Conservation (phyloP, 371 early-diverging fungal genomes). For the Mucor racemosus region DNA sequence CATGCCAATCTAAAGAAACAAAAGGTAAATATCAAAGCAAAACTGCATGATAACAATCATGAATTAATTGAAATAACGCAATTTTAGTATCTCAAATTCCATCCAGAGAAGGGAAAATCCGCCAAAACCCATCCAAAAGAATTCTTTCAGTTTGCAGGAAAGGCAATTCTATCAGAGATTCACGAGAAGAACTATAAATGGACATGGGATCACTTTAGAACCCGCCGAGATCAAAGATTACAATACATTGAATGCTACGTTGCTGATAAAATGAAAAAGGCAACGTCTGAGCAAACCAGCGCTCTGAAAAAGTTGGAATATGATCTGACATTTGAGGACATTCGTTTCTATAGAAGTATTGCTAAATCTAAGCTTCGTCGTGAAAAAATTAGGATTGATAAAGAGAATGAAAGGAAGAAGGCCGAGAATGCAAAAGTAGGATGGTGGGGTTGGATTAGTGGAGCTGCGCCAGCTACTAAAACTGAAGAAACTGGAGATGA, state of each 20-base stretch:
- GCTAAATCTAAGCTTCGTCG: slow-evolving; percentile 66
- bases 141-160: slow-evolving; percentile 80
- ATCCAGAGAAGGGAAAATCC: slow-evolving; percentile 68
- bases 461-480: slow-evolving; percentile 2
- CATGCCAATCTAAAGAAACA: slow-evolving; percentile 71
- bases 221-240: slow-evolving; percentile 72
- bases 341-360: slow-evolving; percentile 76
- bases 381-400: slow-evolving; percentile 54
- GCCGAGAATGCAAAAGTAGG: slow-evolving; percentile 41
- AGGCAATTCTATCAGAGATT: slow-evolving; percentile 74
- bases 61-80: background rate
- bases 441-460: slow-evolving; percentile 52
- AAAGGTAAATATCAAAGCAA: slow-evolving; percentile 50
- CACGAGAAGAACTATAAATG: slow-evolving; percentile 73
- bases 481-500: slow-evolving; percentile 8
- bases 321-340: slow-evolving; percentile 75
- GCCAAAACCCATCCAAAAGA: slow-evolving; percentile 73
- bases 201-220: slow-evolving; percentile 76
- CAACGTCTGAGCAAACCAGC: slow-evolving; percentile 41
- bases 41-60: background rate
- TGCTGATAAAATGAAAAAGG: slow-evolving; percentile 48
- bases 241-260: slow-evolving; percentile 73
- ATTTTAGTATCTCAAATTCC: slow-evolving; percentile 69
- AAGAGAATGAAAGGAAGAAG: slow-evolving; percentile 41
- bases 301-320: slow-evolving; percentile 66